phyloP scores from a whole-genome alignment of 495 filamentous ascomycete species.

The Tuber calosporum region DNA sequence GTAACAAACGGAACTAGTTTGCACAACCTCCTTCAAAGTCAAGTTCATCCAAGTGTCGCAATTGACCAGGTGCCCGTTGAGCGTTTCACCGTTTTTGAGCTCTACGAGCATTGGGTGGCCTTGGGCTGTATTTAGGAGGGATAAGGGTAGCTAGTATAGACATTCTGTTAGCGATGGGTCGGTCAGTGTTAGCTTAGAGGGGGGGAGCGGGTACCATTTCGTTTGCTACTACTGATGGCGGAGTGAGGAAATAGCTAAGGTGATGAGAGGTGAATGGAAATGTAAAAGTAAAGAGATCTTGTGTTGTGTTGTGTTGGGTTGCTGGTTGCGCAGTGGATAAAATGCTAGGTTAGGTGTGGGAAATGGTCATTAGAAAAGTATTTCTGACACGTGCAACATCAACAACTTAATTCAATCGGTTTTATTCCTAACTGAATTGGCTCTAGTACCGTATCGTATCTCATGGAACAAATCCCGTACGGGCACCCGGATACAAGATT shows the following conservation, averaged over 20 bases:
- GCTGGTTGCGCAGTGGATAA: too few relatives aligned
- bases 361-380: too few relatives aligned
- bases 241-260: background rate
- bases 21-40: conserved; percentile 93
- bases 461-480: too few relatives aligned
- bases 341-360: too few relatives aligned
- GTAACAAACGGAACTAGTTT: conserved; percentile 66
- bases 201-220: background rate
- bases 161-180: background rate
- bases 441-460: too few relatives aligned
- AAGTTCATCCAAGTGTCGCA: conserved; percentile 99
- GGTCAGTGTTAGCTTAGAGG: background rate
- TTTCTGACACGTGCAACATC: too few relatives aligned
- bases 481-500: too few relatives aligned
- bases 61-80: conserved; percentile 89
- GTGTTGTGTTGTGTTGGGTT: background rate
- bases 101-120: conserved; percentile 99
- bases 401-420: too few relatives aligned
- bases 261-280: background rate
- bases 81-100: conserved; percentile 95
- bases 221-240: background rate
- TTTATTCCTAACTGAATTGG: too few relatives aligned
- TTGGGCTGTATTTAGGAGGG: conserved; percentile 87
- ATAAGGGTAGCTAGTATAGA: conserved; percentile 67
- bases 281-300: background rate